Evolutionary conservation across 352 stramenopile species (phyloP), one percentile per base, ranked within the genome.

Genomic region (Thraustochytrium sp.): DNA sequence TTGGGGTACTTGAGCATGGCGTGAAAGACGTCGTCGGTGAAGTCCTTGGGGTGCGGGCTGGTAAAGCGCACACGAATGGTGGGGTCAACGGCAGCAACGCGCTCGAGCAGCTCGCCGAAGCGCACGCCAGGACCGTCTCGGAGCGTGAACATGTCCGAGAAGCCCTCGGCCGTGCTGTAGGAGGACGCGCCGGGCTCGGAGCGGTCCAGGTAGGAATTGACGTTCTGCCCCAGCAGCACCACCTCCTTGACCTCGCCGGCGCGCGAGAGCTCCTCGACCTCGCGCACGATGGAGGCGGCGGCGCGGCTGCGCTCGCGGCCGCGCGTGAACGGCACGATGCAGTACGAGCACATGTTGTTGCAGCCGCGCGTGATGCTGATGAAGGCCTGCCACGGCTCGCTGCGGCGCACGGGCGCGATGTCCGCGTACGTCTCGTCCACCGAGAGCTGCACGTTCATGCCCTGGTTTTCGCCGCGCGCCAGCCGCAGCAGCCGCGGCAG

Each of bases 261-360:
- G 77, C 95, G 89, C 18, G 92, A 86, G 59, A 98, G 87, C 23
- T 89, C 74, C 55, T 87, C 88, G 54, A 98, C 95, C 87, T 99
- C 97, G 53, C 96, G 91, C 2, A 99, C 86, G 55, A 99, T 98
- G 72, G 91, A 98, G 23, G 88, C 77, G 26, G 99, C 90, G 49
- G 93, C 90, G 51, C 92, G 86, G 84, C 86, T 92, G 59, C 97
- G 92, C 88, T 99, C 97, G 72, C 96, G 90, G 1, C 97, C 97
- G 46, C 97, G 90, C 16, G 97, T 99, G 88, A 99, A 99, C 0
- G 97, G 97, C 76, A 99, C 97, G 74, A 99, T 98, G 89, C 97
- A 99, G 90, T 99, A 99, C 21, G 92, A 97, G 89, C 97, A 99
- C 92, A 99, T 99, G 88, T 99, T 99, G 88, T 99, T 99, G 89